Evolutionary conservation across 257 asterid species (phyloP).

Genomic region (Oldenlandia corymbosa): DNA sequence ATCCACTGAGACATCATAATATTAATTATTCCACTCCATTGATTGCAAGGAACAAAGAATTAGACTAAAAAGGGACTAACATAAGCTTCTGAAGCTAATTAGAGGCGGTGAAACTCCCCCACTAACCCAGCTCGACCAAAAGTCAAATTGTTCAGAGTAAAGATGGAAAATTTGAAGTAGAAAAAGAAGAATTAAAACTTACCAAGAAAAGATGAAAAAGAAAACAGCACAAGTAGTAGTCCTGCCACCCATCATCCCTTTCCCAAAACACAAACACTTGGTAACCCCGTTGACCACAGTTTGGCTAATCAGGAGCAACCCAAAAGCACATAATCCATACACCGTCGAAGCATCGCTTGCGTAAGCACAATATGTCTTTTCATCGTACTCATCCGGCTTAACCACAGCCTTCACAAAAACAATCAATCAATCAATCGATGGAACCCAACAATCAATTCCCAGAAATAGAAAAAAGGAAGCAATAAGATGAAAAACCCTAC

Average conservation of each 20-base stretch:
- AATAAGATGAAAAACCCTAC: not conserved
- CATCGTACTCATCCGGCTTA: slow-evolving; percentile 88
- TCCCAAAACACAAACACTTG: slow-evolving; percentile 87
- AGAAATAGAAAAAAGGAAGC: not conserved
- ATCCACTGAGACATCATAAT: not conserved
- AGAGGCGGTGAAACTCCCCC: too few relatives aligned
- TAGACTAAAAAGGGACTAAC: not conserved
- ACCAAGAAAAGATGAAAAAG: slow-evolving; percentile 87
- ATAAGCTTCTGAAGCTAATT: too few relatives aligned
- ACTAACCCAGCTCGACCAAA: not conserved
- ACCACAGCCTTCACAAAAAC: slow-evolving; percentile 52
- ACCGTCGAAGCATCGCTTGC: slow-evolving; percentile 85
- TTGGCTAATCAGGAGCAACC: slow-evolving; percentile 76
- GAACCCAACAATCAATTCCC: too few relatives aligned
- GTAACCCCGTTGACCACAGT: slow-evolving; percentile 71
- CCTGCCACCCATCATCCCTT: slow-evolving; percentile 61
- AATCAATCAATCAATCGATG: not conserved
- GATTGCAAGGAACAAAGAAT: not conserved
- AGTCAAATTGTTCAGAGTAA: not conserved
- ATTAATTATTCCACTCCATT: not conserved
- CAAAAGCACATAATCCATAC: slow-evolving; percentile 90
- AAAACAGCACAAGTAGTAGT: slow-evolving; percentile 53
- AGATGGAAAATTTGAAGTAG: slow-evolving; percentile 4
- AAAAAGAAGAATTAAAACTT: slow-evolving; percentile 20
- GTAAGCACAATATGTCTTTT: slow-evolving; percentile 66